These are phyloP conservation scores for Cordyceps javanica DNA, from an alignment of 2,329 filamentous ascomycete species.

Conservation along the genomic window DNA sequence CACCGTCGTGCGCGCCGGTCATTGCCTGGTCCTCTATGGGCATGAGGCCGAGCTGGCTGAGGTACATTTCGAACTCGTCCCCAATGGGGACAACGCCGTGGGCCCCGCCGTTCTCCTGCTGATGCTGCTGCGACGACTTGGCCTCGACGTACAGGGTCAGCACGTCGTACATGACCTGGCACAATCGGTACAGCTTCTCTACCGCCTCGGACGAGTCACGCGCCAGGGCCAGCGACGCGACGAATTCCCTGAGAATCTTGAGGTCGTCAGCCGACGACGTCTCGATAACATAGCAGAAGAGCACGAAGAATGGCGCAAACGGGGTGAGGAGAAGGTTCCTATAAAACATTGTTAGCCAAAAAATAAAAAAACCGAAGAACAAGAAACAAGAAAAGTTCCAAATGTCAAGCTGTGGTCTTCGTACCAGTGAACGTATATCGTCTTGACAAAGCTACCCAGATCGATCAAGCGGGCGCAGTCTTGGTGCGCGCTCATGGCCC, in stretches of 20 bases:
- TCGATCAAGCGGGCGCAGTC: conserved; percentile 39
- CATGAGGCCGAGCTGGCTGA: conserved; percentile 57
- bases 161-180: conserved; percentile 55
- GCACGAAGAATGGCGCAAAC: conserved; percentile 53
- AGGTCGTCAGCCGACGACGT: conserved; percentile 48
- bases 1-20: conserved; percentile 17
- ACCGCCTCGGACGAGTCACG: conserved; percentile 51
- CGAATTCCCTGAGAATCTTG: conserved; percentile 48
- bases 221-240: conserved; percentile 46
- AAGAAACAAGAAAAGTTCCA: background rate
- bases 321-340: conserved; percentile 52
- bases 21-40: conserved; percentile 31
- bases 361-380: background rate
- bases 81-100: conserved; percentile 40
- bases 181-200: conserved; percentile 56
- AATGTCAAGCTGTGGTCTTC: conserved; percentile 13
- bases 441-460: conserved; percentile 34
- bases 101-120: conserved; percentile 23
- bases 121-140: conserved; percentile 42
- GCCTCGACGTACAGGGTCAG: conserved; percentile 57
- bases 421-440: conserved; percentile 48
- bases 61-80: conserved; percentile 58
- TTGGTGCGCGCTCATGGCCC: conserved; percentile 40
- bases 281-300: conserved; percentile 54
- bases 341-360: background rate